phyloP scores from a whole-genome alignment of 1,284 basidiomycete species.

The Trichosporon coremiiforme region DNA sequence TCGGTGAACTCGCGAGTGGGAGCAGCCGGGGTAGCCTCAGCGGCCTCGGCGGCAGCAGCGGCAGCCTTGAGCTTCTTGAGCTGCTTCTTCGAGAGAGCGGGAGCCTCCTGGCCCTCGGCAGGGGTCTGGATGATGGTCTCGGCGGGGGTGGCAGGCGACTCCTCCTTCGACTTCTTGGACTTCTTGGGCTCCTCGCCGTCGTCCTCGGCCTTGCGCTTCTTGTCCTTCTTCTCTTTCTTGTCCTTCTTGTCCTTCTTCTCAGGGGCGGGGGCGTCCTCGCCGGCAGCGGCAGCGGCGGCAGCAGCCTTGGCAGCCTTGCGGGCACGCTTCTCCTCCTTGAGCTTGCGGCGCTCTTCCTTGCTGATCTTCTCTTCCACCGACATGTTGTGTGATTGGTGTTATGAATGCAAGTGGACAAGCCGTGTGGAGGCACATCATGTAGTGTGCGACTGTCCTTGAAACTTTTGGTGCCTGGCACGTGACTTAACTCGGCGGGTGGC shows the following conservation, averaged over 20 bases:
- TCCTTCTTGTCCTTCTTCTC: slow-evolving; percentile 41
- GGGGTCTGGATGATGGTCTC: slow-evolving; percentile 33
- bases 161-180: slow-evolving; percentile 44
- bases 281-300: slow-evolving; percentile 24
- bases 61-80: slow-evolving; percentile 51
- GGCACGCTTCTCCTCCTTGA: slow-evolving; percentile 45
- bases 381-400: slow-evolving; percentile 36
- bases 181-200: slow-evolving; percentile 31
- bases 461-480: slow-evolving; percentile 27
- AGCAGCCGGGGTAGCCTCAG: slow-evolving; percentile 39
- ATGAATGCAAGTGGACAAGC: slow-evolving; percentile 17
- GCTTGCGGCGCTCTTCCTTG: slow-evolving; percentile 45
- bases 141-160: slow-evolving; percentile 28
- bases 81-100: slow-evolving; percentile 49
- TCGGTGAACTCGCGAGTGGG: slow-evolving; percentile 44
- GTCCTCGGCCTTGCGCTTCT: slow-evolving; percentile 41
- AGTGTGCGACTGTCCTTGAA: slow-evolving; percentile 18
- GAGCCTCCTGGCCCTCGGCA: slow-evolving; percentile 25
- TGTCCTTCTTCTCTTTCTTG: slow-evolving; percentile 50
- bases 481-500: neutral
- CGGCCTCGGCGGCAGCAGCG: slow-evolving; percentile 33
- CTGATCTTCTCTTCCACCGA: slow-evolving; percentile 43
- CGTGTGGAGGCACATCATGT: slow-evolving; percentile 5
- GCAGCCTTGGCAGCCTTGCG: slow-evolving; percentile 45
- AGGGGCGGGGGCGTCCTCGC: slow-evolving; percentile 35